phyloP scores from a whole-genome alignment of 768 basidiomycete species.

The Termitomyces sp. region DNA sequence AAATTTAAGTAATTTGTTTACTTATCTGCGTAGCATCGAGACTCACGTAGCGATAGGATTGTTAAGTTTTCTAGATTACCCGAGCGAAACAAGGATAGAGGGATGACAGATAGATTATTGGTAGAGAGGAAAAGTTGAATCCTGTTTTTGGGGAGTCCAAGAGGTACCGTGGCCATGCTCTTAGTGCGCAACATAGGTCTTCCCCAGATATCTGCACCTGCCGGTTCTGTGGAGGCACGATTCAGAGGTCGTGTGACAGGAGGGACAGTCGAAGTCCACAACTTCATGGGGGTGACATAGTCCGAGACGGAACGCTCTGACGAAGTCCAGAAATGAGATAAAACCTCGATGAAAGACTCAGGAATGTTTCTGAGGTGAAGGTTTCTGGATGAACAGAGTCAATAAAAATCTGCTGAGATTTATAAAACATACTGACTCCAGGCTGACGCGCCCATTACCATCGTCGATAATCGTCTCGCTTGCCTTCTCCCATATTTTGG shows the following conservation, averaged over 20 bases:
- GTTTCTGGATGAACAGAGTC: slow-evolving; percentile 25
- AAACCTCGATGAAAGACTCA: slow-evolving; percentile 39
- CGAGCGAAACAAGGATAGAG: slow-evolving; percentile 47
- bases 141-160: slow-evolving; percentile 42
- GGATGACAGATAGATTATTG: slow-evolving; percentile 53
- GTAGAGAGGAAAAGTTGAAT: slow-evolving; percentile 54
- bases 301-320: slow-evolving; percentile 28
- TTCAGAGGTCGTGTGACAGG: slow-evolving; percentile 20
- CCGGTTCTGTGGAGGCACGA: slow-evolving; percentile 34
- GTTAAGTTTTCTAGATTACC: slow-evolving; percentile 47
- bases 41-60: slow-evolving; percentile 62
- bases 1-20: slow-evolving; percentile 12
- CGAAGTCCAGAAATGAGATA: slow-evolving; percentile 44
- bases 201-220: slow-evolving; percentile 11
- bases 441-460: slow-evolving; percentile 45
- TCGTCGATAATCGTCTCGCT: slow-evolving; percentile 41
- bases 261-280: background rate
- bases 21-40: background rate
- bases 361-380: slow-evolving; percentile 47
- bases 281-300: slow-evolving; percentile 9
- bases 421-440: slow-evolving; percentile 41
- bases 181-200: slow-evolving; percentile 22
- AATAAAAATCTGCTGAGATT: background rate
- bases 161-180: slow-evolving; percentile 25
- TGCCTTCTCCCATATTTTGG: slow-evolving; percentile 45